A percentile compares a stretch with the other conserved stretches of the same genome.
These are phyloP conservation scores for Vanrija sp. DNA, from an alignment of 1,284 basidiomycete species.

Conservation along the genomic window DNA sequence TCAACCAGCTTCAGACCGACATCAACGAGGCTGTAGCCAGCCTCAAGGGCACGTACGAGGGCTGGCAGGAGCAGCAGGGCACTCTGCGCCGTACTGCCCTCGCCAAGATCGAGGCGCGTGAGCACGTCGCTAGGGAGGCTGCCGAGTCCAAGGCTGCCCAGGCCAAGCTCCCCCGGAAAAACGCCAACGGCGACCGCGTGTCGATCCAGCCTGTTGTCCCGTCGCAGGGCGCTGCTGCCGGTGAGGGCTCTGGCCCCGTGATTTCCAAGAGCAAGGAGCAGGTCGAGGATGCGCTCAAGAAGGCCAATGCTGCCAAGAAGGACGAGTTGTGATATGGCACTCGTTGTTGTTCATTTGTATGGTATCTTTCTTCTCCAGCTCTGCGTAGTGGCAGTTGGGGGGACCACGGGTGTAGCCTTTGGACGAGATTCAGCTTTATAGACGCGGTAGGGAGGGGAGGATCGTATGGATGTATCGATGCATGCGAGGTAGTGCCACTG, in stretches of 20 bases:
- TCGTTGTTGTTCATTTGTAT: background rate
- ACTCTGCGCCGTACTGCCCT: constrained; percentile 28
- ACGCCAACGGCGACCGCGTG: too few species aligned
- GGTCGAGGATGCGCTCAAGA: constrained; percentile 52
- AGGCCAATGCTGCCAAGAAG: background rate
- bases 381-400: too few species aligned
- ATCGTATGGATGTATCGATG: too few species aligned
- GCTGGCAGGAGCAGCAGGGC: constrained; percentile 26
- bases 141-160: constrained; percentile 1
- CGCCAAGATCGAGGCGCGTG: constrained; percentile 35
- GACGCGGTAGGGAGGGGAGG: too few species aligned
- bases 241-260: constrained; percentile 17
- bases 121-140: constrained; percentile 12
- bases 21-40: constrained; percentile 27
- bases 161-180: too few species aligned
- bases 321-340: background rate
- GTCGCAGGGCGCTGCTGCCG: background rate
- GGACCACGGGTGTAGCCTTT: too few species aligned
- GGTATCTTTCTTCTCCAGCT: background rate
- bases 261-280: constrained; percentile 44
- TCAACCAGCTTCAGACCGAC: constrained; percentile 14
- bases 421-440: too few species aligned
- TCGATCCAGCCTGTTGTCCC: too few species aligned
- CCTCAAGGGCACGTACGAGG: constrained; percentile 37
- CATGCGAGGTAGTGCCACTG: too few species aligned